Conservation (phyloP, 305 asterid species). For the Fraxinus velutina region DNA sequence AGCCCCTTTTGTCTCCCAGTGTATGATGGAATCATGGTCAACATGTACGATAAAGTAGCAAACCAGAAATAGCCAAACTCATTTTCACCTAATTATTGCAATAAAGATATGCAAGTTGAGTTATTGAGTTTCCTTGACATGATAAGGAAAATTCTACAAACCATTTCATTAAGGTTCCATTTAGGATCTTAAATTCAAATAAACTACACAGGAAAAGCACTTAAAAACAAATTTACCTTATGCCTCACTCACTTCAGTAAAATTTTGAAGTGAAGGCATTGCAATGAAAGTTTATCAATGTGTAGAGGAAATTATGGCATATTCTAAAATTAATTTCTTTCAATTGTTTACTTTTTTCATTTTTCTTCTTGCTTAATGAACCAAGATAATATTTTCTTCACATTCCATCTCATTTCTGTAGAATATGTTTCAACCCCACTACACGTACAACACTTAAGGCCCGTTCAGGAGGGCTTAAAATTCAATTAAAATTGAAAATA, state of each 20-base stretch:
- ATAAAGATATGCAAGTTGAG: not conserved
- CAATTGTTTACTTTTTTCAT: not conserved
- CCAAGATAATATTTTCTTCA: not conserved
- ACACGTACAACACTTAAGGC: too few species aligned
- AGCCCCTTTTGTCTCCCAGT: not conserved
- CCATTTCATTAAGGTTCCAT: not conserved
- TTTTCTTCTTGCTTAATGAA: not conserved
- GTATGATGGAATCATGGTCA: not conserved
- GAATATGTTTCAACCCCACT: too few species aligned
- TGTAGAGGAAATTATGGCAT: not conserved
- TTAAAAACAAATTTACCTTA: not conserved
- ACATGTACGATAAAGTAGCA: not conserved
- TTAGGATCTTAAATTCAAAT: not conserved
- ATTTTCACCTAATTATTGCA: not conserved
- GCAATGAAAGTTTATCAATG: not conserved
- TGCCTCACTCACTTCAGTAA: not conserved
- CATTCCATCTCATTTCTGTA: not conserved
- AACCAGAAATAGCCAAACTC: not conserved
- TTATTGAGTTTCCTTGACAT: not conserved
- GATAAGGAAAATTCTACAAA: not conserved
- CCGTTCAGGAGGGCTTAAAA: too few species aligned
- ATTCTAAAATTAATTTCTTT: not conserved
- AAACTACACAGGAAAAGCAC: not conserved
- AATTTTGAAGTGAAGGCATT: not conserved
- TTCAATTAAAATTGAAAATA: too few species aligned